These are phyloP conservation scores for Pyronema omphalodes DNA, from an alignment of 495 filamentous ascomycete genomes.

Conservation along the genomic window DNA sequence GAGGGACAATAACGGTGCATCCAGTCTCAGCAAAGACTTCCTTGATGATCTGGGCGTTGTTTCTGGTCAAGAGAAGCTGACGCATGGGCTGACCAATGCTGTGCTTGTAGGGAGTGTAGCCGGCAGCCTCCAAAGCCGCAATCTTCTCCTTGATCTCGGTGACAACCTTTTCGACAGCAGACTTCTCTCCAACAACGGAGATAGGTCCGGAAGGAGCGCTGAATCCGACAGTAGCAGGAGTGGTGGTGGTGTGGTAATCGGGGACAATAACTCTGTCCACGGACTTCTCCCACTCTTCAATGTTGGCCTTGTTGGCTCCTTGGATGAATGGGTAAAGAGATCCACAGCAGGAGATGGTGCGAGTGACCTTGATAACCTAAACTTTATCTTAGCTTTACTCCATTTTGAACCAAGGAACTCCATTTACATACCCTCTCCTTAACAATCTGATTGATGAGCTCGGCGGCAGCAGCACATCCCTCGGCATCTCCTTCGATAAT, in stretches of 20 bases:
- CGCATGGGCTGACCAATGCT: background rate
- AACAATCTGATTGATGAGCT: constrained; percentile 67
- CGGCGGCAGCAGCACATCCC: constrained; percentile 58
- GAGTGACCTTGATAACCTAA: constrained; percentile 48
- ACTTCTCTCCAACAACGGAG: constrained; percentile 66
- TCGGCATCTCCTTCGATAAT: constrained; percentile 77
- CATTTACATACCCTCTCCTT: constrained; percentile 42
- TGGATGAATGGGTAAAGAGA: constrained; percentile 94
- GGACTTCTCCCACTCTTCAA: constrained; percentile 44
- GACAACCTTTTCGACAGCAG: constrained; percentile 59
- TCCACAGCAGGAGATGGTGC: constrained; percentile 60
- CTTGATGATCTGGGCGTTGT: constrained; percentile 55
- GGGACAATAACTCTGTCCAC: constrained; percentile 21
- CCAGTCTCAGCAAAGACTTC: constrained; percentile 81
- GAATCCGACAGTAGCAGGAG: constrained; percentile 10
- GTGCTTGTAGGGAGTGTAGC: constrained; percentile 28
- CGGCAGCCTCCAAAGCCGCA: constrained; percentile 28
- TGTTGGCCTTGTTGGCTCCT: constrained; percentile 50
- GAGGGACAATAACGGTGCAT: constrained; percentile 69
- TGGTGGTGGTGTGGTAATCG: constrained; percentile 17
- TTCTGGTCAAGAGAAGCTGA: constrained; percentile 59
- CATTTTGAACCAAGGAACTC: background rate
- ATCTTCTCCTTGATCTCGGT: constrained; percentile 61
- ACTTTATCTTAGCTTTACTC: background rate
- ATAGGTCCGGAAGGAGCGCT: constrained; percentile 33